These are phyloP conservation scores for Houttuynia cordata DNA, from an alignment of 164 flowering plant genomes.

Conservation along the genomic window DNA sequence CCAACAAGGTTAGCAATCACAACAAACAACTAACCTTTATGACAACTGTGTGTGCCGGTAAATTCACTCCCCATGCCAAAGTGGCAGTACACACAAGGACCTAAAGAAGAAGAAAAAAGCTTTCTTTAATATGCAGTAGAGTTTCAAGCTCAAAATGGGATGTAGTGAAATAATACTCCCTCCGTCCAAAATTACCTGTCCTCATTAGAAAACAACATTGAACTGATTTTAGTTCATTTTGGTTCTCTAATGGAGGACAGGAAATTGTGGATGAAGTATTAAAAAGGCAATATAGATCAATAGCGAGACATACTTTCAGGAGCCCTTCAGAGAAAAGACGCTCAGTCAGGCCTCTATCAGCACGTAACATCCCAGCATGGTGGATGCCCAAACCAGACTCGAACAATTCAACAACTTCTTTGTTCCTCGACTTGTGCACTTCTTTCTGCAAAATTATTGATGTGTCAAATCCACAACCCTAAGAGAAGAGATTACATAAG, in stretches of 20 bases:
- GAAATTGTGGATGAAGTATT: too few species aligned
- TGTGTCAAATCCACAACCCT: background rate
- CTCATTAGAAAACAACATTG: too few species aligned
- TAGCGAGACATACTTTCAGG: slow-evolving; percentile 39
- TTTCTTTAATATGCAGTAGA: background rate
- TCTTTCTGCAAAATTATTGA: slow-evolving; percentile 49
- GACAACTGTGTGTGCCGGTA: slow-evolving; percentile 99
- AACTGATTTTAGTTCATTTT: too few species aligned
- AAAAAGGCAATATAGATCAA: too few species aligned
- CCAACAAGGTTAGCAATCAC: background rate
- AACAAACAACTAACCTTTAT: slow-evolving; percentile 52
- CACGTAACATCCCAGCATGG: slow-evolving; percentile 98
- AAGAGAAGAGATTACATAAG: background rate
- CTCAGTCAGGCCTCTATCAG: slow-evolving; percentile 92
- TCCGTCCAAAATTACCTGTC: too few species aligned
- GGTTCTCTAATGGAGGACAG: too few species aligned
- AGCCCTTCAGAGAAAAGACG: slow-evolving; percentile 89
- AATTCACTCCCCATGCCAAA: slow-evolving; percentile 99
- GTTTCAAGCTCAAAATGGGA: background rate
- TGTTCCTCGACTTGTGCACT: slow-evolving; percentile 86
- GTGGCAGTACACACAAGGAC: slow-evolving; percentile 99
- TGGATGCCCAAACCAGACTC: slow-evolving; percentile 81
- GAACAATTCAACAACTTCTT: slow-evolving; percentile 70
- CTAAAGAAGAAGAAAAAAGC: slow-evolving; percentile 23
- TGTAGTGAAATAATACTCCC: background rate